Evolutionary conservation across 176 grass and related monocot species (phyloP).

Genomic region (Chloris gayana): DNA sequence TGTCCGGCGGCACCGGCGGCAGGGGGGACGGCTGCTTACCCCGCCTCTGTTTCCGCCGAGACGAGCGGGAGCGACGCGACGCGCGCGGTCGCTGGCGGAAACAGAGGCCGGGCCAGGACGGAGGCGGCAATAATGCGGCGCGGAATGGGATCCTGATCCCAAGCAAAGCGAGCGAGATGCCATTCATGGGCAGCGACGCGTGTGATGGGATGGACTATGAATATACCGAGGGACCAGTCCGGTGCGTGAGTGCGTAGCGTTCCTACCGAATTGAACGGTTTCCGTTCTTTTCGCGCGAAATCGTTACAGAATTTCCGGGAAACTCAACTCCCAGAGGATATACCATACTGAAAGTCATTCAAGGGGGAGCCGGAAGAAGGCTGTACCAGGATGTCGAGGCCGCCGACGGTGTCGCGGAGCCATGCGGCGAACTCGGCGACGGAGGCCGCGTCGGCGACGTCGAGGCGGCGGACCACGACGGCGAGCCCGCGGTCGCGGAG

Average conservation of each 20-base stretch:
- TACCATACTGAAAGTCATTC: too few species aligned
- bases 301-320: background rate
- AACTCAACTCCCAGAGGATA: background rate
- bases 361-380: background rate
- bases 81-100: background rate
- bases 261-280: background rate
- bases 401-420: slow-evolving; percentile 54
- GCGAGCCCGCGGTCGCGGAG: slow-evolving; percentile 50
- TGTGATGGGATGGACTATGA: background rate
- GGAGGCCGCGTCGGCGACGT: slow-evolving; percentile 69
- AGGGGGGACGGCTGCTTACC: too few species aligned
- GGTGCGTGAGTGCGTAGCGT: too few species aligned
- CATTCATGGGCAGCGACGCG: background rate
- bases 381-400: slow-evolving; percentile 83
- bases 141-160: slow-evolving; percentile 4
- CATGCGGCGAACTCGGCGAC: slow-evolving; percentile 67
- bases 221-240: too few species aligned
- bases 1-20: background rate
- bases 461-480: slow-evolving; percentile 61
- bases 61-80: too few species aligned
- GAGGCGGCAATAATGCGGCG: slow-evolving; percentile 21
- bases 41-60: too few species aligned
- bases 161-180: background rate
- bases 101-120: background rate
- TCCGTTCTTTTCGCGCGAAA: background rate